A percentile compares a stretch with the other conserved stretches of the same genome.
Conservation (phyloP, 768 basidiomycete species). For the Rossbeevera mucosa region DNA sequence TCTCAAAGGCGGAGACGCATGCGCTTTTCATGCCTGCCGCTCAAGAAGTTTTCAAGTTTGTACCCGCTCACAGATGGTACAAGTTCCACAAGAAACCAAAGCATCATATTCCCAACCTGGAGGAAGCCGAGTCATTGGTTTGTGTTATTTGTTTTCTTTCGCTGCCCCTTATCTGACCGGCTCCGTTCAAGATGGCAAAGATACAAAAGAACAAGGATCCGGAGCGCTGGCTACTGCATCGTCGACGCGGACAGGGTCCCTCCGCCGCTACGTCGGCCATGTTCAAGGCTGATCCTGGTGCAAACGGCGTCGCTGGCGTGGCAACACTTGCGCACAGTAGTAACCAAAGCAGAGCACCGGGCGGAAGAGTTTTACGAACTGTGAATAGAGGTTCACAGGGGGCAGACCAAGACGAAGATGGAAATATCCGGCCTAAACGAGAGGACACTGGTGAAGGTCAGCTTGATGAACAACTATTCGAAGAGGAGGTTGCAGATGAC, state of each 20-base stretch:
- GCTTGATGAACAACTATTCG: slow-evolving; percentile 76
- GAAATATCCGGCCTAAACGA: slow-evolving; percentile 47
- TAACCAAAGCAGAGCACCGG: slow-evolving; percentile 61
- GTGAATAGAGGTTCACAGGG: slow-evolving; percentile 64
- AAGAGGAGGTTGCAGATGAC: slow-evolving; percentile 84
- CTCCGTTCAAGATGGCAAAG: slow-evolving; percentile 28
- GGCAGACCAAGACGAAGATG: slow-evolving; percentile 67
- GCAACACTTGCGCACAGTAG: slow-evolving; percentile 46
- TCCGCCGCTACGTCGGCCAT: slow-evolving; percentile 62
- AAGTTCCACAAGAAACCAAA: slow-evolving; percentile 85
- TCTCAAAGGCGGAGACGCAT: slow-evolving; percentile 62
- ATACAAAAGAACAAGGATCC: slow-evolving; percentile 73
- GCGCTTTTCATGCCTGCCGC: slow-evolving; percentile 83
- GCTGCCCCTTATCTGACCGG: not conserved
- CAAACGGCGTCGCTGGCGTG: slow-evolving; percentile 36
- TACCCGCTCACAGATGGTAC: slow-evolving; percentile 87
- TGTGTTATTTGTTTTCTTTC: slow-evolving; percentile 15
- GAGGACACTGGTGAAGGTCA: slow-evolving; percentile 76
- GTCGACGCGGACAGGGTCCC: slow-evolving; percentile 53
- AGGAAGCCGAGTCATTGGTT: slow-evolving; percentile 66
- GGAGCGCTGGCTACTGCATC: slow-evolving; percentile 63
- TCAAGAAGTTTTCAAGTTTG: slow-evolving; percentile 80
- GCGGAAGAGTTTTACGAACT: slow-evolving; percentile 58
- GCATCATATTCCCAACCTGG: slow-evolving; percentile 64
- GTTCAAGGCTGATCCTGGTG: slow-evolving; percentile 63